Conservation (phyloP, 2,329 filamentous ascomycete species). For the Nothophaeocryptopus gaeumannii region DNA sequence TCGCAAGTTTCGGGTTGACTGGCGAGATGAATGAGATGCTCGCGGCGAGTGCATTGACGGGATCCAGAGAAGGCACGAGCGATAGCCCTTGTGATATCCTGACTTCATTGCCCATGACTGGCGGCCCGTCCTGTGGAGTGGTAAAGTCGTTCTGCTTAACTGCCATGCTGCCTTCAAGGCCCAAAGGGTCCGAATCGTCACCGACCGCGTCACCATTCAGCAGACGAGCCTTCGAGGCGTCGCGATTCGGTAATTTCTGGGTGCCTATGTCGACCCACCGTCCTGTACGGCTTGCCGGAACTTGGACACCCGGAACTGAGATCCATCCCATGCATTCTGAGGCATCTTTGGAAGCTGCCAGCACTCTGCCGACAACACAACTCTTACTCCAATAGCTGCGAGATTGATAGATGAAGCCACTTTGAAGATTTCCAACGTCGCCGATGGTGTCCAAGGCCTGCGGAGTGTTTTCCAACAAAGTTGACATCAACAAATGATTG, state of each 20-base stretch:
- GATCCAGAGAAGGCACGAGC: conserved; percentile 11
- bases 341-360: conserved; percentile 38
- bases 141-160: conserved; percentile 36
- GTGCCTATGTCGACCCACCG: too few species aligned
- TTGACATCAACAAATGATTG: conserved; percentile 55
- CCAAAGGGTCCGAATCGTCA: too few species aligned
- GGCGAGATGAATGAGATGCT: too few species aligned
- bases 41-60: conserved; percentile 25
- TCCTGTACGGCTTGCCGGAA: too few species aligned
- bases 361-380: conserved; percentile 53
- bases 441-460: conserved; percentile 49
- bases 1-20: too few species aligned
- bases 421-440: conserved; percentile 51
- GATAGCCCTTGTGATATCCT: conserved; percentile 22
- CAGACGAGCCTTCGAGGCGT: too few species aligned
- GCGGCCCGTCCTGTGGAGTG: conserved; percentile 37
- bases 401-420: conserved; percentile 52
- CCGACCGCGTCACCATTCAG: too few species aligned
- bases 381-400: conserved; percentile 58
- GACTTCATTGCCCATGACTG: conserved; percentile 29
- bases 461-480: conserved; percentile 55
- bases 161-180: too few species aligned
- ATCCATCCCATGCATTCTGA: too few species aligned
- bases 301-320: too few species aligned
- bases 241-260: too few species aligned